Evolutionary conservation across 1,139 yeast species (phyloP), one percentile per base, ranked within the genome.

Genomic region (Pichia sp.): DNA sequence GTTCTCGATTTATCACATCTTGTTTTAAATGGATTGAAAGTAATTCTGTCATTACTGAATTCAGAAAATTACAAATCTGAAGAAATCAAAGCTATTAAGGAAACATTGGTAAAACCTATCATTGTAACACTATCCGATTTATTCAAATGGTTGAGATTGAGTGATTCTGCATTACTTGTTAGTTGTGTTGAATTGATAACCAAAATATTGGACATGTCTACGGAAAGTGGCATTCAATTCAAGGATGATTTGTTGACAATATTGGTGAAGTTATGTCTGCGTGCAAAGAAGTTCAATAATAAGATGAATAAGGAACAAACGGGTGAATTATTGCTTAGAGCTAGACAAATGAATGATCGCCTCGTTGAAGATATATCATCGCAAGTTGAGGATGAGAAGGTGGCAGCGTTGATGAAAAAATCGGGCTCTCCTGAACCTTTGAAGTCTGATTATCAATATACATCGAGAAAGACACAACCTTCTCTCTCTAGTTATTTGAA

Each of bases 131-230:
- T 81, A 46, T 66, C 68, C 19, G 65, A 75, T 42, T 75, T 83
- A 63, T 66, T 84, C 32, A 77, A 76, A 25, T 84, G 96, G 93
- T 64, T 88, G 27, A 68, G 94, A 42, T 63, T 88, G 34, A 86
- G 88, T 39, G 96, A 88, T 58, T 65, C 73, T 10, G 79, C 86
- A 3, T 64, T 88, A 30, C 64, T 87, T 31, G 75, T 74, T 26
- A 72, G 87, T 1, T 85, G 95, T 63, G 88, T 85, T 11, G 69
- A 68, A 22, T 64, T 85, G 41, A 84, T 84, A 10, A 69, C 77
- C 38, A 70, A 72, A 34, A 78, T 86, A 0, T 65, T 85, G 35
- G 82, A 77, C 46, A 58, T 82, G 35, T 82, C 87, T 1, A 60
- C 62, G 21, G 77, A 73, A 28, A 60, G 73, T 33, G 24, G 35